phyloP scores from a whole-genome alignment of 176 grass and related monocot genomes.

The Carex cristatella region DNA sequence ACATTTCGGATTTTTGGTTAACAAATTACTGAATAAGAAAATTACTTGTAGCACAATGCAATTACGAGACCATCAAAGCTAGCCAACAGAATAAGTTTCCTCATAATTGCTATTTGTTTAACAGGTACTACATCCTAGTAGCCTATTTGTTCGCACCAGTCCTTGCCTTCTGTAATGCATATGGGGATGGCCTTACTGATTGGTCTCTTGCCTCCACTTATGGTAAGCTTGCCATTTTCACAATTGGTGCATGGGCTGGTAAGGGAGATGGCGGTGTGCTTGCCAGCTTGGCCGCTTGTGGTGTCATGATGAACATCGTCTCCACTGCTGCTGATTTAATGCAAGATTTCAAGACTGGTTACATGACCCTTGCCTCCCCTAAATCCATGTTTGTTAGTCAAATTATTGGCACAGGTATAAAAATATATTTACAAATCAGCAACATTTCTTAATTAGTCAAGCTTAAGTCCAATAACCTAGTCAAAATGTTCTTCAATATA shows the following conservation, averaged over 20 bases:
- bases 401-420: conserved; percentile 58
- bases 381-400: conserved; percentile 78
- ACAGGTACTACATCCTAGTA: conserved; percentile 50
- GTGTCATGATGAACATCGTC: conserved; percentile 82
- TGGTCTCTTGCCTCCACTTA: conserved; percentile 65
- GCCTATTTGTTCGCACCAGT: conserved; percentile 52
- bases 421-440: neutral
- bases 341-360: conserved; percentile 86
- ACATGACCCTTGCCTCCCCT: conserved; percentile 61
- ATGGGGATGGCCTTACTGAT: conserved; percentile 60
- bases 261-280: conserved; percentile 53
- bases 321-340: conserved; percentile 65
- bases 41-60: neutral
- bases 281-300: conserved; percentile 49
- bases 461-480: neutral
- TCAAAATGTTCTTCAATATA: neutral
- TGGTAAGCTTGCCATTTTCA: conserved; percentile 67
- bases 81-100: neutral
- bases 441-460: neutral
- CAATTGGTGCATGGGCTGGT: conserved; percentile 54
- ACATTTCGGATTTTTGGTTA: neutral
- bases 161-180: conserved; percentile 82
- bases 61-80: neutral
- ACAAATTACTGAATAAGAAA: neutral
- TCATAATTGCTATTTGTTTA: neutral